Evolutionary conservation across 1,139 yeast species (phyloP).

Genomic region (Geotrichum restrictum): DNA sequence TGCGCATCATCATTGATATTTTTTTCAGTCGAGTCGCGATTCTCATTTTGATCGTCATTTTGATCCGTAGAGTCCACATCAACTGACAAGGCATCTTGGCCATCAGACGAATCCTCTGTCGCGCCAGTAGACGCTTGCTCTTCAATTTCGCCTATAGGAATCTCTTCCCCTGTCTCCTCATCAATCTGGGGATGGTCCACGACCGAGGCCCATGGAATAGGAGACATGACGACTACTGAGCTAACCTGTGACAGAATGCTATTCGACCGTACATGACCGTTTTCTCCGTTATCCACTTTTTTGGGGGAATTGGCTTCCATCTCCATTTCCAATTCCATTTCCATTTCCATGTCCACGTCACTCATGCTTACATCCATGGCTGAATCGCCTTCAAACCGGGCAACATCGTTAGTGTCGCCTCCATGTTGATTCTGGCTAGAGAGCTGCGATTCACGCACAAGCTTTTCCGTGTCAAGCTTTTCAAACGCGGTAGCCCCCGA

Average conservation of each 20-base stretch:
- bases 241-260: slow-evolving; percentile 10
- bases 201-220: slow-evolving; percentile 19
- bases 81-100: no score
- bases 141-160: no score
- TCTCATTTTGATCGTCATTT: no score
- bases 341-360: slow-evolving; percentile 6
- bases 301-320: no score
- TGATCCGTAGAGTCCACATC: background rate
- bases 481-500: slow-evolving; percentile 36
- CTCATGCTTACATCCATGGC: background rate
- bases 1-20: no score
- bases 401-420: background rate
- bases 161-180: background rate
- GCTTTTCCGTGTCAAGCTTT: slow-evolving; percentile 16
- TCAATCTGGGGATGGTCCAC: background rate
- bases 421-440: background rate
- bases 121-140: background rate
- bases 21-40: no score
- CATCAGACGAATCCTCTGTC: background rate
- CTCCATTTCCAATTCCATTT: background rate
- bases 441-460: slow-evolving; percentile 10
- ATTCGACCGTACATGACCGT: slow-evolving; percentile 1
- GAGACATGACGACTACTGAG: slow-evolving; percentile 21
- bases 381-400: background rate
- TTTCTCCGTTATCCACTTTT: background rate